Evolutionary conservation across 345 rosid species (phyloP), one percentile per base, ranked within the genome.

Genomic region (Hibiscus mutabilis): DNA sequence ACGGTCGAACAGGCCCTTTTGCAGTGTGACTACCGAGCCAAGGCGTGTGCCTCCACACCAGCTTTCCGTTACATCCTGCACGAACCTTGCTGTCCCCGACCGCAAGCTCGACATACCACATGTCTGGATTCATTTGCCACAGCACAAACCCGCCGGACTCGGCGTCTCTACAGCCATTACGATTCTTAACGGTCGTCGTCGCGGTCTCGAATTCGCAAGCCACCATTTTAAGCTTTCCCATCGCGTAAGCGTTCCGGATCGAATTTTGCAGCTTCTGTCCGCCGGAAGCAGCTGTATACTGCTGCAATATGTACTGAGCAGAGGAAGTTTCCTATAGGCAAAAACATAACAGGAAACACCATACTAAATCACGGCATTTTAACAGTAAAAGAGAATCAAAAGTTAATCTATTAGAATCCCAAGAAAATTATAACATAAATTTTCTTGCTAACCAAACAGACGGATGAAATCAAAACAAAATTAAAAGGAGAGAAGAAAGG

Each of bases 101-200:
- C 0, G 93, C 86, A 72, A 91, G 91, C 76, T 89, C 97, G 42
- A 91, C 97, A 72, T 91, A 91, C 97, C 97, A 91, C 93, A 89
- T 89, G 64, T 89, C 97, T 10, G 97, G 97, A 81, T 89, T 81
- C 97, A 91, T 91, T 83, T 91, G 96, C 97, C 97, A 91, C 12
- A 91, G 93, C 62, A 91, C 96, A 62, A 91, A 91, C 3, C 97
- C 93, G 19, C 97, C 97, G 0, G 89, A 78, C 75, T 91, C 96
- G 2, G 85, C 85, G 66, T 73, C 74, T 59, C 85, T 79, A 0
- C 88, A 77, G 53, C 84, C 79, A 62, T 81, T 87, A 13, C 91
- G 80, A 40, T 86, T 89, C 87, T 84, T 88, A 55, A 91, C 87
- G 0, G 89, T 91, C 79, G 75, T 88, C 0, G 87, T 85, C 4